These are phyloP conservation scores for Termitomyces sp. DNA, from an alignment of 1,284 basidiomycete genomes.

Conservation along the genomic window DNA sequence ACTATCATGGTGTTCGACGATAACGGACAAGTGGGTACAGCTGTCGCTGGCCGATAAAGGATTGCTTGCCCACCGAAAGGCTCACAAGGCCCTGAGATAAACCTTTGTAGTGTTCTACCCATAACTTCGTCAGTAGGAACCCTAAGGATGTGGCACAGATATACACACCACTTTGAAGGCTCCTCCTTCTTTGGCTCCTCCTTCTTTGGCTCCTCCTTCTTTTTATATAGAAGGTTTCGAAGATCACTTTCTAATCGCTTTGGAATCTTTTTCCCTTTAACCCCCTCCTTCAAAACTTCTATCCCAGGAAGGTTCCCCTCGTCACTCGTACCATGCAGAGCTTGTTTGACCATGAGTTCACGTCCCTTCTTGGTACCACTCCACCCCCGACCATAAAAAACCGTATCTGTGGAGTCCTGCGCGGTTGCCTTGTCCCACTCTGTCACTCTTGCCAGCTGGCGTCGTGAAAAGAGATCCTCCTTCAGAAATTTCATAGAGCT, in stretches of 20 bases:
- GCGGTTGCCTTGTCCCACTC: constrained; percentile 28
- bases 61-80: background rate
- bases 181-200: too few relatives aligned
- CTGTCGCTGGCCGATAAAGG: background rate
- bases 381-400: constrained; percentile 22
- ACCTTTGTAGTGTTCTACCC: background rate
- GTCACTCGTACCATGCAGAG: constrained; percentile 52
- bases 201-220: too few relatives aligned
- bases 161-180: background rate
- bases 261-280: constrained; percentile 20
- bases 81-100: background rate
- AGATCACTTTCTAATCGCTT: constrained; percentile 4
- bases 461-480: constrained; percentile 24
- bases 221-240: constrained; percentile 3
- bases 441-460: constrained; percentile 36
- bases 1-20: background rate
- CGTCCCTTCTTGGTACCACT: constrained; percentile 30
- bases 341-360: constrained; percentile 44
- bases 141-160: background rate
- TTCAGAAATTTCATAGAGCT: constrained; percentile 22
- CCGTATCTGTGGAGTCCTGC: background rate
- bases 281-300: constrained; percentile 50
- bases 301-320: constrained; percentile 43
- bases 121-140: background rate
- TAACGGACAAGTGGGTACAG: background rate